These are phyloP conservation scores for Mortierella sp. DNA, from an alignment of 371 early-diverging fungal genomes.

Conservation along the genomic window DNA sequence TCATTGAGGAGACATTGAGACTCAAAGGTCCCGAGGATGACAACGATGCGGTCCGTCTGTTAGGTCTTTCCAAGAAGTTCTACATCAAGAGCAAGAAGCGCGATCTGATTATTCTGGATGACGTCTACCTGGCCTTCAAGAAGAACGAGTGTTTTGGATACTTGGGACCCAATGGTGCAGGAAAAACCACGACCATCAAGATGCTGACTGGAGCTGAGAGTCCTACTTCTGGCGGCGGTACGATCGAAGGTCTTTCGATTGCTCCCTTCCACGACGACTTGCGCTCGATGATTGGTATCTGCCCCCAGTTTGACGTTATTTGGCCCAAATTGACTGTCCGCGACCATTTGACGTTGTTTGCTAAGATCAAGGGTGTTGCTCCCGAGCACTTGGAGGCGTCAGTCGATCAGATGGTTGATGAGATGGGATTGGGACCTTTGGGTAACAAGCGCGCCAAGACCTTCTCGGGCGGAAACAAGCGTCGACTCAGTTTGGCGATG, in stretches of 20 bases:
- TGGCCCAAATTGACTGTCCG: conserved; percentile 62
- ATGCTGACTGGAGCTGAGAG: conserved; percentile 73
- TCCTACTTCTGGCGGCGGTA: conserved; percentile 69
- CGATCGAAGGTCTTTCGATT: conserved; percentile 64
- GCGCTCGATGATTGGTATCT: conserved; percentile 62
- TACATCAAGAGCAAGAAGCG: conserved; percentile 41
- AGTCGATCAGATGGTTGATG: conserved; percentile 44
- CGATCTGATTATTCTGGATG: conserved; percentile 41
- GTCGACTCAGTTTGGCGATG: conserved; percentile 71
- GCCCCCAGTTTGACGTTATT: conserved; percentile 70
- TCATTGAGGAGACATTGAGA: conserved; percentile 47
- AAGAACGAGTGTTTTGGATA: conserved; percentile 72
- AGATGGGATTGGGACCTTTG: conserved; percentile 56
- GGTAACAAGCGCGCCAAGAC: conserved; percentile 51
- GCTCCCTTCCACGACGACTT: conserved; percentile 54
- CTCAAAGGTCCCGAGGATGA: conserved; percentile 42
- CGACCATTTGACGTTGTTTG: conserved; percentile 65
- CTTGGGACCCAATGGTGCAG: conserved; percentile 70
- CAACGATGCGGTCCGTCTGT: conserved; percentile 56
- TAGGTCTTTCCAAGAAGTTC: conserved; percentile 54
- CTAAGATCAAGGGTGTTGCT: conserved; percentile 59
- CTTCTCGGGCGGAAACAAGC: conserved; percentile 71
- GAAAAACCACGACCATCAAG: conserved; percentile 72
- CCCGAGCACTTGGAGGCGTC: conserved; percentile 26
- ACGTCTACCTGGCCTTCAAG: conserved; percentile 61